Conservation (phyloP, 164 flowering plant species). For the Stephania yunnanensis region DNA sequence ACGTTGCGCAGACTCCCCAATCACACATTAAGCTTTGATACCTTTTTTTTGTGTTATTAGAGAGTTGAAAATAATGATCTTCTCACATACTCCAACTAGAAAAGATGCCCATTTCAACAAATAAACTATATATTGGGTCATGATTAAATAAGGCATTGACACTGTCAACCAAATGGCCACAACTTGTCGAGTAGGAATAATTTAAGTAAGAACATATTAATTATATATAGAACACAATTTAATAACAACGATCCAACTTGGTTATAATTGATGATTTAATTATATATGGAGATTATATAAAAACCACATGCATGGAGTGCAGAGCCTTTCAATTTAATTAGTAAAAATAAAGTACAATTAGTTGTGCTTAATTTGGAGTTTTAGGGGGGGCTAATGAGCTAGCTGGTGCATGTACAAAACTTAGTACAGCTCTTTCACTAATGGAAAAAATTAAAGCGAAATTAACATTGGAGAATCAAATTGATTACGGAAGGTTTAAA, state of each 20-base stretch:
- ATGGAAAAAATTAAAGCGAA: background rate
- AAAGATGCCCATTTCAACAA: constrained; percentile 10
- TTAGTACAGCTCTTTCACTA: background rate
- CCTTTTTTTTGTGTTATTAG: background rate
- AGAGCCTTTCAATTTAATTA: background rate
- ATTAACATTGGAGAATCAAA: background rate
- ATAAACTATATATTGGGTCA: background rate
- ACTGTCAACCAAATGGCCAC: background rate
- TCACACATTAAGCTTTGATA: background rate
- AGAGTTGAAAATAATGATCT: background rate
- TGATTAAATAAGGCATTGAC: background rate
- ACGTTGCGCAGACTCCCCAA: background rate
- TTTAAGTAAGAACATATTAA: too few species aligned
- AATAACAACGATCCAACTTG: constrained; percentile 4
- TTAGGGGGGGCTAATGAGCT: background rate
- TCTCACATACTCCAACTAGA: background rate
- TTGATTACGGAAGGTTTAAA: background rate
- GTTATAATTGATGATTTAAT: constrained; percentile 5
- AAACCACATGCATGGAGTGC: background rate
- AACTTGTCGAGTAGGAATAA: background rate
- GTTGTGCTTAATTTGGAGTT: background rate
- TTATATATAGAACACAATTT: constrained; percentile 1
- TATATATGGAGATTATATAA: background rate
- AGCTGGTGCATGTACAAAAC: background rate
- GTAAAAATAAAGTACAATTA: background rate